Evolutionary conservation across 306 rosid species (phyloP).

Genomic region (Fragaria nilgerrensis): DNA sequence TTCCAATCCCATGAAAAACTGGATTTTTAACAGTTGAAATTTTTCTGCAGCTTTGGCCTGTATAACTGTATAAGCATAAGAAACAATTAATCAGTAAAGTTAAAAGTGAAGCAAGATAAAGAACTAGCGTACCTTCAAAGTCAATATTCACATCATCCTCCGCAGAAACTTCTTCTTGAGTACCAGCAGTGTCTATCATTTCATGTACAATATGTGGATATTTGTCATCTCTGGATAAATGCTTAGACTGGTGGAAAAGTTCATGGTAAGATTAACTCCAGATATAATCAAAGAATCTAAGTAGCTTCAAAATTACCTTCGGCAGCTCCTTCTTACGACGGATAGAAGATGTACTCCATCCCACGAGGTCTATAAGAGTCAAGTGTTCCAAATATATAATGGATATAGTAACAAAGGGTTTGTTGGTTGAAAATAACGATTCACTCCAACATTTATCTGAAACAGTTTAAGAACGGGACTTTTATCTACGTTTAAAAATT

Average conservation of each 20-base stretch:
- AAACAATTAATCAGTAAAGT: not conserved
- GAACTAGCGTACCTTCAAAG: constrained; percentile 51
- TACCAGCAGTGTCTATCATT: constrained; percentile 27
- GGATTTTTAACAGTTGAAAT: not conserved
- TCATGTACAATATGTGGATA: constrained; percentile 64
- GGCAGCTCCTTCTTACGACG: constrained; percentile 74
- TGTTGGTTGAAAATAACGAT: not conserved
- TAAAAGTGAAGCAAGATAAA: not conserved
- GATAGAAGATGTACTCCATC: constrained; percentile 94
- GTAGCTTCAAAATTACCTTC: constrained; percentile 49
- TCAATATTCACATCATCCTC: constrained; percentile 40
- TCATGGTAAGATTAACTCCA: constrained; percentile 23
- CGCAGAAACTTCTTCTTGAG: constrained; percentile 31
- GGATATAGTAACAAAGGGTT: not conserved
- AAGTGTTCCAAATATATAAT: constrained; percentile 33
- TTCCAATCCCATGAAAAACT: not conserved
- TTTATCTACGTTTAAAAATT: not conserved
- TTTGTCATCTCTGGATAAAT: constrained; percentile 43
- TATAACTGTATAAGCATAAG: not conserved
- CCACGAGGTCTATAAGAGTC: constrained; percentile 68
- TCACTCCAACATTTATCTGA: not conserved
- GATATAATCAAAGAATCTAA: constrained; percentile 11
- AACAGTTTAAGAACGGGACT: not conserved
- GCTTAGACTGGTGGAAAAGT: constrained; percentile 40
- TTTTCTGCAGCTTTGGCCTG: not conserved